Percentiles rank a stretch among this genome's conserved stretches.
These are phyloP conservation scores for Ganoderma sinense DNA, from an alignment of 1,284 basidiomycete genomes.

Conservation along the genomic window DNA sequence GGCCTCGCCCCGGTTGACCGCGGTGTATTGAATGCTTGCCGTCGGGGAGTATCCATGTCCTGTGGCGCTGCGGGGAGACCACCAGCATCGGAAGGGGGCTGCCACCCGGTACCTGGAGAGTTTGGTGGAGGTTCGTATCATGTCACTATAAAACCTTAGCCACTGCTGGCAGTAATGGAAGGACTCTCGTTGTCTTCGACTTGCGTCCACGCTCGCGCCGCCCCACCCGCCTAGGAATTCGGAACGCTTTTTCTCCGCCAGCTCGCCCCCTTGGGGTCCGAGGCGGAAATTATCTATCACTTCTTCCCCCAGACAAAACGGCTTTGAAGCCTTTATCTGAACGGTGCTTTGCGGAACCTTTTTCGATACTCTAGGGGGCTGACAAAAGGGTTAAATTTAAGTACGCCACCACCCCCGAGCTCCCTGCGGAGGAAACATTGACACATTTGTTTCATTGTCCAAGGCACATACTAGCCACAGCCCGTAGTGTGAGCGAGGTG, in stretches of 20 bases:
- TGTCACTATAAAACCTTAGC: not conserved
- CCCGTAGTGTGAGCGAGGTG: not conserved
- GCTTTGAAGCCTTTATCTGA: not conserved
- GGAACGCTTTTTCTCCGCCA: not conserved
- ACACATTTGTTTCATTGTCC: not conserved
- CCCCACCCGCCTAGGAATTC: not conserved
- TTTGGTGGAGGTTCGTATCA: not conserved
- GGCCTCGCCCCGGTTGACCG: slow-evolving; percentile 64
- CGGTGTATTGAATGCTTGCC: not conserved
- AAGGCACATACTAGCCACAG: not conserved
- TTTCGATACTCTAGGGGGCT: not conserved
- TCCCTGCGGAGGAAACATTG: not conserved
- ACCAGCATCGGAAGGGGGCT: too few species aligned
- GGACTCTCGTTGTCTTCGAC: not conserved
- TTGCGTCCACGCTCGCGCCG: slow-evolving; percentile 1
- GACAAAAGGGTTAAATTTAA: not conserved
- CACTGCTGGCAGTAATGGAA: not conserved
- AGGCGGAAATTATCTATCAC: not conserved
- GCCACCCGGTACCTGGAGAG: not conserved
- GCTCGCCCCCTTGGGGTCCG: not conserved
- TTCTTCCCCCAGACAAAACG: not conserved
- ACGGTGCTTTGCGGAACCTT: not conserved
- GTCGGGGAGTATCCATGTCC: not conserved
- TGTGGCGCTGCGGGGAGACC: not conserved
- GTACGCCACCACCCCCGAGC: not conserved